Base-by-base conservation (phyloP, 108 stramenopile genomes). In the Nitzschia sp. region DNA sequence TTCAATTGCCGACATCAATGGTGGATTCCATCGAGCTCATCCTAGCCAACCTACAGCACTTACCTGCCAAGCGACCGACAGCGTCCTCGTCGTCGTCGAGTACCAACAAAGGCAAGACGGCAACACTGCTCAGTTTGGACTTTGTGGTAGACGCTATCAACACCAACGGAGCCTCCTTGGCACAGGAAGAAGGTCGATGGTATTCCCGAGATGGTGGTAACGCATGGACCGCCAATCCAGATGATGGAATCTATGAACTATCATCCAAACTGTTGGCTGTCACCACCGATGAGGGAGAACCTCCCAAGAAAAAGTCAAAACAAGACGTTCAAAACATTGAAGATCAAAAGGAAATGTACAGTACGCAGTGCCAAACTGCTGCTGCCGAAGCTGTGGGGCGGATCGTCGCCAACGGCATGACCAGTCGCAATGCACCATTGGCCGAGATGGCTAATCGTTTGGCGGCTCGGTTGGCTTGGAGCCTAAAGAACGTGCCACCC, bases 181-280 rank as follows among this genome's bases (percentile, higher is more conserved):
- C 76, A 0, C 80, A 84, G 19, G 88, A 93, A 61, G 88, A 91
- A 76, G 84, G 84, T 27, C 83, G 82, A 28, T 95, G 94, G 94
- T 95, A 93, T 66, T 84, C 88, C 23, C 75, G 91, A 32, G 88
- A 90, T 69, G 94, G 94, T 31, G 90, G 91, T 21, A 77, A 61
- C 54, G 83, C 89, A n/a, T 95, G 91, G 91, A 66, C 66, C 3
- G 72, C 50, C 3, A 9, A 41, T 4, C 45, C 53, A 1, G 72
- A 73, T 2, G 64, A 66, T 16, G 47, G 59, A 17, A 58, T 23
- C 1, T 75, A 68, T 36, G 66, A 60, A 41, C 33, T 67, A 36
- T 41, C 52, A n/a, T n/a, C 23, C 33, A 75, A 75, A 30, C 19
- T 68, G 1, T 27, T 77, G 9, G 58, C 34, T 19, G 35, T 35